Evolutionary conservation across 495 filamentous ascomycete species (phyloP).

Genomic region (Hyaloscypha bicolor): DNA sequence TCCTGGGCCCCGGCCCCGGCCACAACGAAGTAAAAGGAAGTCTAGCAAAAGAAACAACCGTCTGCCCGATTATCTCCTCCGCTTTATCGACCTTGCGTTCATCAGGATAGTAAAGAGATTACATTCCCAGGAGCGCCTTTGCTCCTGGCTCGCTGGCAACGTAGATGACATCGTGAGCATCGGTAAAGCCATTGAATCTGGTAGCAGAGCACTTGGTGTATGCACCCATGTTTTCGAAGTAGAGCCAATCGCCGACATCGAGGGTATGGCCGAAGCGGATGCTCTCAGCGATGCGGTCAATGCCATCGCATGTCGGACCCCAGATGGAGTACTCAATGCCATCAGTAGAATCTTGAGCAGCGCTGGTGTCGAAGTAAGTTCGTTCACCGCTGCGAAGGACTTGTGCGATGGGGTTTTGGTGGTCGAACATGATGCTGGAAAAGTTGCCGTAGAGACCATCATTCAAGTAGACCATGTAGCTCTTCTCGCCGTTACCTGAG

Average conservation of each 20-base stretch:
- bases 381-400: slow-evolving; percentile 66
- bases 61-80: background rate
- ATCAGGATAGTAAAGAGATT: slow-evolving; percentile 3
- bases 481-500: slow-evolving; percentile 54
- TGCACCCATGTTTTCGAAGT: slow-evolving; percentile 98
- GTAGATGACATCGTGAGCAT: slow-evolving; percentile 90
- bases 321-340: slow-evolving; percentile 86
- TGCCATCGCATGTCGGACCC: slow-evolving; percentile 97
- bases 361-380: slow-evolving; percentile 48
- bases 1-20: background rate
- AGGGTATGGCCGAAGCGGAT: slow-evolving; percentile 72
- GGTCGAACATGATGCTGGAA: slow-evolving; percentile 98
- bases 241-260: slow-evolving; percentile 95
- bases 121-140: slow-evolving; percentile 63
- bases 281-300: slow-evolving; percentile 84
- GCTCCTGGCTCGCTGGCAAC: slow-evolving; percentile 91
- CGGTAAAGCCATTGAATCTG: slow-evolving; percentile 96
- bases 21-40: background rate
- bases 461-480: slow-evolving; percentile 96
- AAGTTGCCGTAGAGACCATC: slow-evolving; percentile 98
- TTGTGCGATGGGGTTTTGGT: slow-evolving; percentile 86
- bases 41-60: background rate
- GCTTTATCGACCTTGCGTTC: background rate
- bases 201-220: slow-evolving; percentile 98
- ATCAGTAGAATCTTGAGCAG: slow-evolving; percentile 36